Evolutionary conservation across 1,139 yeast species (phyloP).

Genomic region (Protomyces pachydermus): DNA sequence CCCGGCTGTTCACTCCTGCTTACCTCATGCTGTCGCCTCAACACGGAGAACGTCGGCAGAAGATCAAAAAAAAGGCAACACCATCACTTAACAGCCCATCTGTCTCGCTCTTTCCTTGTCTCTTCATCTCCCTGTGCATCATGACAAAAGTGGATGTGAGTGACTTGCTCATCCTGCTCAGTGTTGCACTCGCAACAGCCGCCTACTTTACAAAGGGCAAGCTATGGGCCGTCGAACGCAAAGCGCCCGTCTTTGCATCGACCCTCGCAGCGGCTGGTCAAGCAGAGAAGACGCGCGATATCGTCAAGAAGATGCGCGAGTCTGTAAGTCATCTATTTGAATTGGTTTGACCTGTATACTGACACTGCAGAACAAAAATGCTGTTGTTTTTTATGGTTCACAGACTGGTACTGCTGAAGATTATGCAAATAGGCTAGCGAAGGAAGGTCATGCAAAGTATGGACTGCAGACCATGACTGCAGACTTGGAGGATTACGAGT

Average conservation of each 20-base stretch:
- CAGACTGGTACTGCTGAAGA: conserved; percentile 99
- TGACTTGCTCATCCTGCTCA: conserved; percentile 64
- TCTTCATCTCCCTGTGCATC: neutral
- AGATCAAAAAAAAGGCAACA: neutral
- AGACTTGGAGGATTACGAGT: conserved; percentile 83
- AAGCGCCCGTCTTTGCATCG: conserved; percentile 61
- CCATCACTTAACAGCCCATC: neutral
- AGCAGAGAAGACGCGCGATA: conserved; percentile 53
- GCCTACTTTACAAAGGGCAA: conserved; percentile 64
- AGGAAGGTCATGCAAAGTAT: conserved; percentile 77
- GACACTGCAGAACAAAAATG: conserved; percentile 52
- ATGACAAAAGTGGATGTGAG: conserved; percentile 7
- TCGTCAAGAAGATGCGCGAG: conserved; percentile 56
- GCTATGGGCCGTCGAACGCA: conserved; percentile 56
- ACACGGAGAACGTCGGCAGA: neutral
- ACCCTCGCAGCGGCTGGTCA: conserved; percentile 61
- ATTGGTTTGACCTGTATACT: neutral
- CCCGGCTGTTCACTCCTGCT: too few relatives aligned
- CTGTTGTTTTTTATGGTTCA: conserved; percentile 82
- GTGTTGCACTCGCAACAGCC: conserved; percentile 57
- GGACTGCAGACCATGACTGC: conserved; percentile 80
- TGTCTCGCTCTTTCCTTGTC: neutral
- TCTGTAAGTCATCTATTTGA: conserved; percentile 38
- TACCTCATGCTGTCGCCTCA: neutral
- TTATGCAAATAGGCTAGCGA: conserved; percentile 82